A percentile compares a stretch with the other conserved stretches of the same genome.
phyloP scores from a whole-genome alignment of 1,139 yeast species.

The Geotrichum aggregatum region DNA sequence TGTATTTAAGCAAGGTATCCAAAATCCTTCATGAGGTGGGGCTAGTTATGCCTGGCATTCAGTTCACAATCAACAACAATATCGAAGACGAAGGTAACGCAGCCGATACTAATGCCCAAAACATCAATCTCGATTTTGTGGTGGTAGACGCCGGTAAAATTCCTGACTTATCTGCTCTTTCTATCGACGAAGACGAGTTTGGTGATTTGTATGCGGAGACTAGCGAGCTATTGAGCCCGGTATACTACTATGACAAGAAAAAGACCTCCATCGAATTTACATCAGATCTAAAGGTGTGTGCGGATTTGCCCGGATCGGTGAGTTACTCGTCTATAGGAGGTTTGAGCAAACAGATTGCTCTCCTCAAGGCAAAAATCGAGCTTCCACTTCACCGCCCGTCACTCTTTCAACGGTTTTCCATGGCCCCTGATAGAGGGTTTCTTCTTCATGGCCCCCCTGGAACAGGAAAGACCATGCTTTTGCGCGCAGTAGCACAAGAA shows the following conservation, averaged over 20 bases:
- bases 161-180: slow-evolving; percentile 28
- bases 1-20: slow-evolving; percentile 24
- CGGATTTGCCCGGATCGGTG: slow-evolving; percentile 43
- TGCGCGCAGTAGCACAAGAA: slow-evolving; percentile 74
- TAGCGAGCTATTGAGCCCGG: slow-evolving; percentile 19
- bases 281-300: slow-evolving; percentile 23
- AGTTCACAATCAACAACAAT: slow-evolving; percentile 8
- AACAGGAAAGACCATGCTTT: slow-evolving; percentile 89
- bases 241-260: slow-evolving; percentile 23
- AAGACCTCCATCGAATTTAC: slow-evolving; percentile 24
- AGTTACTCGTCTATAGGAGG: slow-evolving; percentile 72
- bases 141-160: slow-evolving; percentile 27
- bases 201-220: slow-evolving; percentile 22
- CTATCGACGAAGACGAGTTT: slow-evolving; percentile 27
- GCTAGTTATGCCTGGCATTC: slow-evolving; percentile 53
- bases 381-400: slow-evolving; percentile 77
- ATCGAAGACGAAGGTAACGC: slow-evolving; percentile 19
- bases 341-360: slow-evolving; percentile 55
- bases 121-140: slow-evolving; percentile 26
- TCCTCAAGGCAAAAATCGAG: slow-evolving; percentile 64
- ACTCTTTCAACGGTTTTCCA: slow-evolving; percentile 77
- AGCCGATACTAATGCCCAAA: slow-evolving; percentile 21
- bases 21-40: slow-evolving; percentile 48
- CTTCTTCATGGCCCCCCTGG: slow-evolving; percentile 92
- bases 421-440: slow-evolving; percentile 83